Conservation (phyloP, 1,139 yeast genomes). For the Scheffersomyces titani region DNA sequence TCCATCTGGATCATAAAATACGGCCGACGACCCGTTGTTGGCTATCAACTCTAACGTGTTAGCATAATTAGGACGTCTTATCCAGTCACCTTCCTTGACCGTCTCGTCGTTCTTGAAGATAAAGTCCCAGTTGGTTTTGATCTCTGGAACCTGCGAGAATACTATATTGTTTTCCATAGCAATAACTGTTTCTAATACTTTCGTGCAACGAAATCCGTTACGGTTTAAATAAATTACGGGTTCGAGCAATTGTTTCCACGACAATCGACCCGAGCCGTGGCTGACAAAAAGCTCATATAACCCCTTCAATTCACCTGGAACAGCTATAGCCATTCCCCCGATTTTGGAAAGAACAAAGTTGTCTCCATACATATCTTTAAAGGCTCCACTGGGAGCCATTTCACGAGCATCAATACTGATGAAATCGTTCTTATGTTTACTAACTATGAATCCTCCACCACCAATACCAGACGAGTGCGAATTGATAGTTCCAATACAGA, state of each 20-base stretch:
- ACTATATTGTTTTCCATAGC: slow-evolving; percentile 23
- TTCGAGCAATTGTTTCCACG: slow-evolving; percentile 71
- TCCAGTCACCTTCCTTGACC: slow-evolving; percentile 55
- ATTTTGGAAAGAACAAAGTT: slow-evolving; percentile 50
- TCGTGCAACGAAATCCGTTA: slow-evolving; percentile 64
- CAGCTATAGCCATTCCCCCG: slow-evolving; percentile 84
- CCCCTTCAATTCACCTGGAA: slow-evolving; percentile 91
- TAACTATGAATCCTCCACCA: slow-evolving; percentile 82
- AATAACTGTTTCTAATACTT: slow-evolving; percentile 42
- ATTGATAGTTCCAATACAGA: slow-evolving; percentile 84
- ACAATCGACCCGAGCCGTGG: slow-evolving; percentile 70
- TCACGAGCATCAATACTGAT: slow-evolving; percentile 86
- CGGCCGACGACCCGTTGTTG: slow-evolving; percentile 67
- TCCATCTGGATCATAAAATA: slow-evolving; percentile 82
- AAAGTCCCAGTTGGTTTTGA: slow-evolving; percentile 55
- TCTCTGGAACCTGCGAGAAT: slow-evolving; percentile 27
- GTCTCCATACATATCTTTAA: slow-evolving; percentile 64
- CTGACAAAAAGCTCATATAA: slow-evolving; percentile 56
- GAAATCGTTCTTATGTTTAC: slow-evolving; percentile 48
- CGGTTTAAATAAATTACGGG: slow-evolving; percentile 75
- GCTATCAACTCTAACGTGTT: slow-evolving; percentile 70
- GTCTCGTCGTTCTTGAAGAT: slow-evolving; percentile 40
- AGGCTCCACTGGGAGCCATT: slow-evolving; percentile 70
- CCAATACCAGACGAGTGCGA: slow-evolving; percentile 91
- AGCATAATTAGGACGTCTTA: slow-evolving; percentile 63